phyloP scores from a whole-genome alignment of 2,329 filamentous ascomycete species.

The Dryadomyces quercus-mongolicae region DNA sequence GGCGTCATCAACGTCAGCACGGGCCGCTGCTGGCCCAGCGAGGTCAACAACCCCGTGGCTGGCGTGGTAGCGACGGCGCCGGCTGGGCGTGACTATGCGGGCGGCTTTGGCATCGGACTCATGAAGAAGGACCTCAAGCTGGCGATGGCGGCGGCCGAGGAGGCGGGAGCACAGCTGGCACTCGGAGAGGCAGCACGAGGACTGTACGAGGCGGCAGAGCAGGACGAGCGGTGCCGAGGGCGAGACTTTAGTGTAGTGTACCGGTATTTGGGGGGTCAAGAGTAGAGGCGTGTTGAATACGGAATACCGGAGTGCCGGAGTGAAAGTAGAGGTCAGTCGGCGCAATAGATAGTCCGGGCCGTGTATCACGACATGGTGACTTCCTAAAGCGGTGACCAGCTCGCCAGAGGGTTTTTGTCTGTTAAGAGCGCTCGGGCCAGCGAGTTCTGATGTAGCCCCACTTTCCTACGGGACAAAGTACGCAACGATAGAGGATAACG shows the following conservation, averaged over 20 bases:
- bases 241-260: constrained; percentile 78
- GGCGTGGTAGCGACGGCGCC: constrained; percentile 71
- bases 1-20: constrained; percentile 88
- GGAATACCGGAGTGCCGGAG: too few relatives aligned
- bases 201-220: constrained; percentile 57
- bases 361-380: background rate
- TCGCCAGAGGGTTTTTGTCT: background rate
- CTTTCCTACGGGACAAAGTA: too few relatives aligned
- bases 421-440: too few relatives aligned
- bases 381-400: constrained; percentile 3
- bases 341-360: background rate
- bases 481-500: too few relatives aligned
- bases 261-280: constrained; percentile 50
- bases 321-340: too few relatives aligned
- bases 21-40: constrained; percentile 90
- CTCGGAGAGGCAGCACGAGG: constrained; percentile 49
- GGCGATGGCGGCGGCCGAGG: constrained; percentile 58
- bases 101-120: constrained; percentile 64
- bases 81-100: constrained; percentile 61
- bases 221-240: constrained; percentile 48
- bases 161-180: constrained; percentile 53
- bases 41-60: constrained; percentile 88
- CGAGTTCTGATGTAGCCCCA: too few relatives aligned
- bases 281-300: too few relatives aligned
- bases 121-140: constrained; percentile 73